Percentiles rank a stretch among this genome's conserved stretches.
These are phyloP conservation scores for Oryza longistaminata DNA, from an alignment of 176 grass and related monocot genomes.

Conservation along the genomic window DNA sequence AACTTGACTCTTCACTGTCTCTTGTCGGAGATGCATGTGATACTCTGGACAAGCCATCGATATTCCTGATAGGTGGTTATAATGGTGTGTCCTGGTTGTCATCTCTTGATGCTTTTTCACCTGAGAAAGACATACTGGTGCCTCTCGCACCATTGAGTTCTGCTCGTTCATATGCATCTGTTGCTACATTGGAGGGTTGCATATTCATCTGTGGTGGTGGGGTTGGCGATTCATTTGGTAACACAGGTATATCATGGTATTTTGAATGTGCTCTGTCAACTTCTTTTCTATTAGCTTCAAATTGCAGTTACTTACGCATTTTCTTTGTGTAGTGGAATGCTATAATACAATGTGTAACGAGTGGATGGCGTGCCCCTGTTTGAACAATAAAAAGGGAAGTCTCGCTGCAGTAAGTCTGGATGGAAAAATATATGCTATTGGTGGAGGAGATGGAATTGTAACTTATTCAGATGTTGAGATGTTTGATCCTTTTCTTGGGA, in stretches of 20 bases:
- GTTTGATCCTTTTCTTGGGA: slow-evolving; percentile 78
- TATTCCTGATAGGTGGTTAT: slow-evolving; percentile 82
- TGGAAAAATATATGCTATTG: slow-evolving; percentile 84
- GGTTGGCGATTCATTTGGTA: slow-evolving; percentile 54
- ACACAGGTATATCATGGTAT: slow-evolving; percentile 47
- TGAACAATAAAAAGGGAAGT: slow-evolving; percentile 73
- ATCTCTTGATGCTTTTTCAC: slow-evolving; percentile 72
- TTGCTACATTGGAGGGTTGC: slow-evolving; percentile 52
- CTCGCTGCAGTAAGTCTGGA: slow-evolving; percentile 66
- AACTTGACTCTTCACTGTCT: slow-evolving; percentile 51
- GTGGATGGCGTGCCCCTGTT: slow-evolving; percentile 69
- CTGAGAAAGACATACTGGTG: slow-evolving; percentile 53
- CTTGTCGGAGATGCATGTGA: slow-evolving; percentile 39
- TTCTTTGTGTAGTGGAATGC: slow-evolving; percentile 65
- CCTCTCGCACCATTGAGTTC: slow-evolving; percentile 64
- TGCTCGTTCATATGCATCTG: slow-evolving; percentile 75
- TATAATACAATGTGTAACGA: slow-evolving; percentile 69
- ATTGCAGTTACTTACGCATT: slow-evolving; percentile 29
- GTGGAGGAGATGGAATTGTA: slow-evolving; percentile 74
- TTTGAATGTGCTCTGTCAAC: slow-evolving; percentile 6
- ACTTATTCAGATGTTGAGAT: slow-evolving; percentile 85
- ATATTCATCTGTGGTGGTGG: slow-evolving; percentile 84
- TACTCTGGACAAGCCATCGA: slow-evolving; percentile 37
- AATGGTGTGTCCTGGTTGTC: slow-evolving; percentile 77
- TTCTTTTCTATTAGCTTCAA: slow-evolving; percentile 8